Conservation (phyloP, 805 yeast genomes). For the Groenewaldozyma salmanticensis region DNA sequence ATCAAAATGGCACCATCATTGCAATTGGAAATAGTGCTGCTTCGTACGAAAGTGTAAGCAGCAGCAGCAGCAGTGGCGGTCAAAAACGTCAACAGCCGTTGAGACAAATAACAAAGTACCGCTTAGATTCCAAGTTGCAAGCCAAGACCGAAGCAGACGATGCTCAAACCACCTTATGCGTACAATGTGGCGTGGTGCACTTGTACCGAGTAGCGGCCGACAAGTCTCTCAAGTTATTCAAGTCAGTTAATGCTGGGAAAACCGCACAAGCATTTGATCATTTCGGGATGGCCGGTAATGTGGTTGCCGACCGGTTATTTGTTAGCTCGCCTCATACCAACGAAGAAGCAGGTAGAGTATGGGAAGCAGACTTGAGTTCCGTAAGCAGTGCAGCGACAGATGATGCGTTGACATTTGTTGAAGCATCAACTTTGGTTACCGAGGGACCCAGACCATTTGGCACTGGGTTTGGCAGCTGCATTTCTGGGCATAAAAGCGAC, state of each 20-base stretch:
- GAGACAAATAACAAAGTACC: no score
- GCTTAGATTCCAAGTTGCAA: no score
- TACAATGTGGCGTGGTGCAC: slow-evolving; percentile 35
- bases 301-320: slow-evolving; percentile 21
- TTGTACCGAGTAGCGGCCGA: slow-evolving; percentile 24
- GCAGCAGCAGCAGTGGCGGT: no score
- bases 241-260: slow-evolving; percentile 7
- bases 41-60: slow-evolving; percentile 13
- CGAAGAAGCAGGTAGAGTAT: slow-evolving; percentile 39
- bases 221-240: slow-evolving; percentile 10
- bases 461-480: slow-evolving; percentile 36
- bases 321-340: slow-evolving; percentile 35
- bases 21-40: slow-evolving; percentile 26
- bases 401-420: slow-evolving; percentile 1
- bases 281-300: slow-evolving; percentile 28
- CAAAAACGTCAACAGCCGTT: neutral
- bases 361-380: slow-evolving; percentile 26
- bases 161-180: slow-evolving; percentile 17
- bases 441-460: slow-evolving; percentile 23
- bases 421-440: slow-evolving; percentile 14
- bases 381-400: no score
- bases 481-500: slow-evolving; percentile 20
- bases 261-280: slow-evolving; percentile 19
- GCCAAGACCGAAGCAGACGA: no score
- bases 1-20: slow-evolving; percentile 22